Conservation (phyloP, 768 basidiomycete species). For the Dioszegia hungarica region DNA sequence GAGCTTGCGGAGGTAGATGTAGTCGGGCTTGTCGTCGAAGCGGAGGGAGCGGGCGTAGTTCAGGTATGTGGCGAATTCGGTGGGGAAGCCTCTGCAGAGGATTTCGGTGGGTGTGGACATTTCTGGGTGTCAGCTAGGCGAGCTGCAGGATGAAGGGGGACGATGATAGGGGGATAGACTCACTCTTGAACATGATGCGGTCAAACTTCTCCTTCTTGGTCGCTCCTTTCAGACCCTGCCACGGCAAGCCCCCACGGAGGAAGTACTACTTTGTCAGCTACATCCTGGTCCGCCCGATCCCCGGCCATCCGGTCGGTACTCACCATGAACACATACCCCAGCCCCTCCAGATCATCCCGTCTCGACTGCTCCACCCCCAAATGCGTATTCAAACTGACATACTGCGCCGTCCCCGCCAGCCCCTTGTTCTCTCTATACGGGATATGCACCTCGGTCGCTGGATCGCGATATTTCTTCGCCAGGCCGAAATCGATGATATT, state of each 20-base stretch:
- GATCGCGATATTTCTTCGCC: slow-evolving; percentile 99
- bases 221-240: slow-evolving; percentile 99
- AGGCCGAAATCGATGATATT: slow-evolving; percentile 70
- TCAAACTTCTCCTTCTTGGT: slow-evolving; percentile 99
- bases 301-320: slow-evolving; percentile 5
- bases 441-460: slow-evolving; percentile 98
- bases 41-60: slow-evolving; percentile 98
- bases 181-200: slow-evolving; percentile 98
- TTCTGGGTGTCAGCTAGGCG: slow-evolving; percentile 50
- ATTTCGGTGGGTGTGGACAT: slow-evolving; percentile 86
- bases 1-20: slow-evolving; percentile 97
- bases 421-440: slow-evolving; percentile 99
- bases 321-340: slow-evolving; percentile 93
- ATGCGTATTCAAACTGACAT: slow-evolving; percentile 99
- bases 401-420: slow-evolving; percentile 94
- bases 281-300: not conserved
- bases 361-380: slow-evolving; percentile 94
- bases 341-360: slow-evolving; percentile 94
- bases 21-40: slow-evolving; percentile 99
- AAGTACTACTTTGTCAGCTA: slow-evolving; percentile 73
- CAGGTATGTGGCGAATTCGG: slow-evolving; percentile 97
- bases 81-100: slow-evolving; percentile 97
- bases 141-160: too few species aligned
- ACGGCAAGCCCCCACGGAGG: slow-evolving; percentile 93
- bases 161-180: slow-evolving; percentile 9